A percentile compares a stretch with the other conserved stretches of the same genome.
These are phyloP conservation scores for Pyrus hybrid DNA, from an alignment of 331 rosid genomes.

Conservation along the genomic window DNA sequence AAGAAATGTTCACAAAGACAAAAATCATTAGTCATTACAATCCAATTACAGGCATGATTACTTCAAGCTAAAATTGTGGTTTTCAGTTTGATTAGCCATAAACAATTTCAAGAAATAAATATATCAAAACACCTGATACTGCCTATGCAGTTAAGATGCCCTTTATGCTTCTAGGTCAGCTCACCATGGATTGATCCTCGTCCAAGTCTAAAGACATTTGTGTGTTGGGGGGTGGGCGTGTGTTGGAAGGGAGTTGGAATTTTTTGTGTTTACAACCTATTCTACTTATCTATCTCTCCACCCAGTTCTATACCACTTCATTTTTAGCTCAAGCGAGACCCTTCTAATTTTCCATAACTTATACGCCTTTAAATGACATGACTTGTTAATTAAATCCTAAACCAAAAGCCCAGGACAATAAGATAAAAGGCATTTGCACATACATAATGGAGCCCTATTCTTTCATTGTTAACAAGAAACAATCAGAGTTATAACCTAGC, in stretches of 20 bases:
- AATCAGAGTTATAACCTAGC: background rate
- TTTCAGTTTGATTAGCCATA: background rate
- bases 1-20: no score
- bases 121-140: background rate
- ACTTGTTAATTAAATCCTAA: background rate
- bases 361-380: background rate
- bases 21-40: no score
- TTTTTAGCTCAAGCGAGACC: background rate
- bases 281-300: background rate
- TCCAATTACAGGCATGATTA: no score
- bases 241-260: no score
- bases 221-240: no score
- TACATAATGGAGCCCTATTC: background rate
- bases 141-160: background rate
- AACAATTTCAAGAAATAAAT: background rate
- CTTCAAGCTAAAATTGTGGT: background rate
- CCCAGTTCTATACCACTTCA: background rate
- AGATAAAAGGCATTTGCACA: background rate
- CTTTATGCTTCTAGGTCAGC: background rate
- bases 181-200: background rate
- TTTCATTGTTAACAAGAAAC: background rate
- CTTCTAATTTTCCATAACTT: background rate
- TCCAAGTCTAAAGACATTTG: background rate
- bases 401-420: background rate
- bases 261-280: background rate